Evolutionary conservation across 2,329 filamentous ascomycete genomes (phyloP).

Genomic region (Chrysoporthe austroafricana): DNA sequence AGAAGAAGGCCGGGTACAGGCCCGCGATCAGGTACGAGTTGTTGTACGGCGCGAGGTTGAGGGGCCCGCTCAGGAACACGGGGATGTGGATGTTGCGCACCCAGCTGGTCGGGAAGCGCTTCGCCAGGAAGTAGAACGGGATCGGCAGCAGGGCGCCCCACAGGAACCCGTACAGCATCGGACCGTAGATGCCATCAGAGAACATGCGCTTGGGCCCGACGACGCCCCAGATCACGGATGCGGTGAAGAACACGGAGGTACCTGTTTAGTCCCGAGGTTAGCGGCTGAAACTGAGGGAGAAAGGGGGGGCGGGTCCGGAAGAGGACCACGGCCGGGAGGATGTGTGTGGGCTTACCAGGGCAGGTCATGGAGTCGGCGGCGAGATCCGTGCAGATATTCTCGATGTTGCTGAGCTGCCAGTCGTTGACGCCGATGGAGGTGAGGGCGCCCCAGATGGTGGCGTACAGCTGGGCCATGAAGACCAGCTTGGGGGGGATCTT

Average conservation of each 20-base stretch:
- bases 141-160: constrained; percentile 48
- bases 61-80: constrained; percentile 50
- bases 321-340: background rate
- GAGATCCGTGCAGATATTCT: constrained; percentile 51
- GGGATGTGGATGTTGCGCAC: constrained; percentile 53
- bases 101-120: constrained; percentile 29
- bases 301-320: background rate
- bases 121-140: constrained; percentile 24
- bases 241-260: constrained; percentile 60
- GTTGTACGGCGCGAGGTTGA: constrained; percentile 54
- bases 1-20: constrained; percentile 51
- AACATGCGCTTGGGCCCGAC: constrained; percentile 57
- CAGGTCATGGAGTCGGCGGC: constrained; percentile 56
- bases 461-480: constrained; percentile 62
- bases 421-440: constrained; percentile 52
- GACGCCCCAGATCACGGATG: constrained; percentile 59
- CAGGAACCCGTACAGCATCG: constrained; percentile 54
- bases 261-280: constrained; percentile 30
- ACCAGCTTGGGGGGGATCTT: constrained; percentile 65
- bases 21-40: constrained; percentile 46
- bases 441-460: constrained; percentile 57
- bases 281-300: background rate
- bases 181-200: constrained; percentile 50
- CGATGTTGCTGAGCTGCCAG: constrained; percentile 54
- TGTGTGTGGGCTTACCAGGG: constrained; percentile 34